Evolutionary conservation across 495 filamentous ascomycete genomes (phyloP), one percentile per base, ranked within the genome.

Genomic region (Xylaria bambusicola): DNA sequence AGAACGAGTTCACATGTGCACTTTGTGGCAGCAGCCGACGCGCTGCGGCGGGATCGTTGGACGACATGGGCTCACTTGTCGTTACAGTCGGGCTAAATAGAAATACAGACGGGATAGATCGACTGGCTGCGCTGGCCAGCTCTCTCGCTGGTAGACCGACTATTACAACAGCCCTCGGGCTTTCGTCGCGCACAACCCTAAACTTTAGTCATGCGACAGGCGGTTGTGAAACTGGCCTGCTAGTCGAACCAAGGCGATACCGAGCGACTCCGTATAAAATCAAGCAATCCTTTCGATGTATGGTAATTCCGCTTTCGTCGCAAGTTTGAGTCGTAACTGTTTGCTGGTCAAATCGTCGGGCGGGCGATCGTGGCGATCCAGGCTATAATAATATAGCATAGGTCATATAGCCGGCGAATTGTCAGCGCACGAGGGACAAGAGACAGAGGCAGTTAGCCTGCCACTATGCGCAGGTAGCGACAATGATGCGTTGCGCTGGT

Each of bases 1-100:
- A 76, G 65, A 85, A 87, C 67, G 73, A 78, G 62, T 82, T 81
- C 76, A 85, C 80, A 21, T 75, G 75, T 21, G 74, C 69, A 63
- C 60, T 76, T 69, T 87, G 84, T 13, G 85, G 85, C 63, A 88
- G 74, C 52, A 87, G 70, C 52, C 77, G 74, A 60, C 84, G 77
- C 58, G 73, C 75, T 66, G 72, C 74, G 41, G 75, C 67, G 48
- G 77, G 76, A 68, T 86, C 84, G 72, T 82, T 82, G 56, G 82
- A 79, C 82, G 84, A 82, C 67, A 71, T 73, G 63, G 44, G 56
- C 66, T n/a, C 48, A 47, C 21, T 36, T 41, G 42, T 42, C 27
- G 41, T 15, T 40, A 5, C 29, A 10, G 29, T 5, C 29, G 29
- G 29, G 29, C 29, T 33, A 10, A 10, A 5, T 10, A 10, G 10